Evolutionary conservation across 2,329 filamentous ascomycete genomes (phyloP), one percentile per base, ranked within the genome.

Genomic region (Penicillium capsulatum): DNA sequence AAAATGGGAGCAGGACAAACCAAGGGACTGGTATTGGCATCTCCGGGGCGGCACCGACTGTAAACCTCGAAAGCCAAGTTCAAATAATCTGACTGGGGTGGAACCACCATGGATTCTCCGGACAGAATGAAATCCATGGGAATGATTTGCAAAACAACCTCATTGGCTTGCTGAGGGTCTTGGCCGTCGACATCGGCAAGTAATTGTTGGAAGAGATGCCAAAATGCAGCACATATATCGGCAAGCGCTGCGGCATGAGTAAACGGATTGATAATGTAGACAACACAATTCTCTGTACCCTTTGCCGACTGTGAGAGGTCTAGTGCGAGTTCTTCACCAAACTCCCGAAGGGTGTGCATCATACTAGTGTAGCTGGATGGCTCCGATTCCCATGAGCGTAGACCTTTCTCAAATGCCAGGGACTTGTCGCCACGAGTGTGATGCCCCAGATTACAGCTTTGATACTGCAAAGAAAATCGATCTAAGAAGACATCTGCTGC

Each of bases 241-340:
- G 45, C 69, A 15, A 68, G 51, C 22, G 71, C 69, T 13, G 68
- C 64, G 15, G 68, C 60, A 33, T 65, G 61, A 4, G 63, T 55
- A 41, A 79, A 80, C 1, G 77, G 75, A 49, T 79, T 74, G 34
- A 81, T 57, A 40, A 81, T 73, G 54, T 80, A 81, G 32, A 82
- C 65, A 22, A 82, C 72, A 31, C 76, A 66, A 45, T 66, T 75
- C 10, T 67, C 60, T 7, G 55, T 57, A 20, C 48, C 57, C 9
- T 58, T 51, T 11, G 64, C 45, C 17, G 56, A 48, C 26, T 61
- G 59, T 2, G 63, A 54, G 16, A 71, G 53, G 34, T 62, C 56
- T 10, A 45, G 53, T 14, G 64, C 68, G 67, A 69, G 47, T 31
- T 55, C 54, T 40, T 66, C 61, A 36, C 66, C 68, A 2, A 63